phyloP scores from a whole-genome alignment of 345 rosid genomes.

The Theobroma cacao region DNA sequence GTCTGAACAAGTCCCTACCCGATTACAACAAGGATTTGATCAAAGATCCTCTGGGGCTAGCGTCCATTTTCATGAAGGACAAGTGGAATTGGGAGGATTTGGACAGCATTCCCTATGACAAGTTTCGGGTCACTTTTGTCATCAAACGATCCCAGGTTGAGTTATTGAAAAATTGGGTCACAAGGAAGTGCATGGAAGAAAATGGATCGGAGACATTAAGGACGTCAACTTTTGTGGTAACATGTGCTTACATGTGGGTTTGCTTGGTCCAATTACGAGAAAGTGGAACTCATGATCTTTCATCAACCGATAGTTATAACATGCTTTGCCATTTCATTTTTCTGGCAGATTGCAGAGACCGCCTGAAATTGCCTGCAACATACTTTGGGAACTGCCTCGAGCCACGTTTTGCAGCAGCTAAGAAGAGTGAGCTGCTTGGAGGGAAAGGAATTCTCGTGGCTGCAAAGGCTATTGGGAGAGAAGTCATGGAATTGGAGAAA shows the following conservation, averaged over 20 bases:
- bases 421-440: conserved; percentile 21
- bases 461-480: conserved; percentile 33
- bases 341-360: background rate
- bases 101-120: background rate
- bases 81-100: conserved; percentile 11
- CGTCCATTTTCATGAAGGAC: conserved; percentile 25
- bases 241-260: conserved; percentile 4
- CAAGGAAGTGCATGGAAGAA: conserved; percentile 5
- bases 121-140: conserved; percentile 30
- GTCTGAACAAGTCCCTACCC: background rate
- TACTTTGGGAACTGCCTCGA: conserved; percentile 42
- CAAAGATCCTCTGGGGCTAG: conserved; percentile 22
- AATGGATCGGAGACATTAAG: background rate
- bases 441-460: conserved; percentile 34
- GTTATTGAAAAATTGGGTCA: conserved; percentile 24
- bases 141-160: conserved; percentile 24
- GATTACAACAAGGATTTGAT: conserved; percentile 21
- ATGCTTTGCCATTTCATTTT: background rate
- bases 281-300: background rate
- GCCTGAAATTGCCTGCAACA: background rate
- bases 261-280: background rate
- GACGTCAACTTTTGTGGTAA: background rate
- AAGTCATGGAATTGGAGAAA: conserved; percentile 28
- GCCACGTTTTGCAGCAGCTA: background rate
- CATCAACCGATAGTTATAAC: background rate